Percentiles rank a stretch among this genome's conserved stretches.
These are phyloP conservation scores for Citrus reticulata DNA, from an alignment of 345 rosid species.

Conservation along the genomic window DNA sequence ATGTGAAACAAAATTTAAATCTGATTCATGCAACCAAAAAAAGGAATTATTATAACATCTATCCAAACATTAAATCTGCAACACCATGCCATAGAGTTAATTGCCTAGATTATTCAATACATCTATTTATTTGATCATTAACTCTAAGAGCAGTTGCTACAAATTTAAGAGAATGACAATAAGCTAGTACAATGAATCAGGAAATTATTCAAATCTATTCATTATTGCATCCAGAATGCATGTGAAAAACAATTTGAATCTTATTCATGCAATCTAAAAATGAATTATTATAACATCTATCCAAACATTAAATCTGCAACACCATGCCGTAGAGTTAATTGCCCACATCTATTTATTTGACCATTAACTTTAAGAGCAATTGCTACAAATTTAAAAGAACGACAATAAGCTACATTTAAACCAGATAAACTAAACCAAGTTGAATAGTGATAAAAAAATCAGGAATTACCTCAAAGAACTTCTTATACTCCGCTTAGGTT, in stretches of 20 bases:
- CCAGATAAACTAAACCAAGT: neutral
- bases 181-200: neutral
- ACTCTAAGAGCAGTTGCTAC: neutral
- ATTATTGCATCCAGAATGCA: neutral
- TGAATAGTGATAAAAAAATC: neutral
- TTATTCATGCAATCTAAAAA: neutral
- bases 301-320: neutral
- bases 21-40: neutral
- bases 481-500: conserved; percentile 63
- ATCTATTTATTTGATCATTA: neutral
- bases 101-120: neutral
- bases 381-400: neutral
- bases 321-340: neutral
- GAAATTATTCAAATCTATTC: neutral
- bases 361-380: neutral
- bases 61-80: neutral
- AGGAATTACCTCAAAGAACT: conserved; percentile 70
- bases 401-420: neutral
- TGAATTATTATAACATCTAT: neutral
- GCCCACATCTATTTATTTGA: conserved; percentile 1
- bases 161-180: neutral
- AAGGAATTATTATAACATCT: neutral
- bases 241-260: neutral
- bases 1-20: neutral
- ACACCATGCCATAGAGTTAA: neutral